Conservation (phyloP, 768 basidiomycete species). For the Suillus discolor region DNA sequence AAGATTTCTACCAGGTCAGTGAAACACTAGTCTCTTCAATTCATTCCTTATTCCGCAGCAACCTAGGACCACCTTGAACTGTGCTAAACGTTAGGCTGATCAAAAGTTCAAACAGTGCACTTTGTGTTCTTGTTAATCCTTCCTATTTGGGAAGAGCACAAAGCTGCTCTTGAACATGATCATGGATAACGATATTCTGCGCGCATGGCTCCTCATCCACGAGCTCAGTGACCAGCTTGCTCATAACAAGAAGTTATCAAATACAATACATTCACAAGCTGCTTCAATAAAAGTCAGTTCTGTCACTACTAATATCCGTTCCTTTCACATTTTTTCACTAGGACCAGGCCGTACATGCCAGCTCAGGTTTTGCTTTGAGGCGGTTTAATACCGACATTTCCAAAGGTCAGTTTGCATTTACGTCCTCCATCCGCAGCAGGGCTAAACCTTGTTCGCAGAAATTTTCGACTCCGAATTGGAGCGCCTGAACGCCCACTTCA, state of each 20-base stretch:
- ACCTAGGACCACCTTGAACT: neutral
- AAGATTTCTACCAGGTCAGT: neutral
- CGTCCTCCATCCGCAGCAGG: conserved; percentile 10
- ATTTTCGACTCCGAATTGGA: conserved; percentile 92
- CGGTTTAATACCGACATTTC: conserved; percentile 88
- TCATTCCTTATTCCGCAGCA: neutral
- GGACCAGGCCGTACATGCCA: conserved; percentile 74
- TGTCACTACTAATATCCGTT: neutral
- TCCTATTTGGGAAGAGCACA: neutral
- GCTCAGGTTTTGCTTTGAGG: conserved; percentile 76
- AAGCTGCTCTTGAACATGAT: conserved; percentile 23
- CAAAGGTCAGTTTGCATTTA: conserved; percentile 53
- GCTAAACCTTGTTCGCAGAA: conserved; percentile 53
- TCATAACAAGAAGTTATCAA: conserved; percentile 78
- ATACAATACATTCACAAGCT: conserved; percentile 67
- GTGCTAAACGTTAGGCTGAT: neutral
- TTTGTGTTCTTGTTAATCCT: neutral
- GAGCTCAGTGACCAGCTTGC: conserved; percentile 85
- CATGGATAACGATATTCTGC: conserved; percentile 68
- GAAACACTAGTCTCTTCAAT: neutral
- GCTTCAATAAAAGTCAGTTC: conserved; percentile 68
- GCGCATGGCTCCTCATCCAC: conserved; percentile 77
- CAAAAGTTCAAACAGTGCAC: neutral
- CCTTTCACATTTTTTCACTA: conserved; percentile 32
- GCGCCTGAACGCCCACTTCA: conserved; percentile 82